These are phyloP conservation scores for Clathrus columnatus DNA, from an alignment of 768 basidiomycete genomes.

Conservation along the genomic window DNA sequence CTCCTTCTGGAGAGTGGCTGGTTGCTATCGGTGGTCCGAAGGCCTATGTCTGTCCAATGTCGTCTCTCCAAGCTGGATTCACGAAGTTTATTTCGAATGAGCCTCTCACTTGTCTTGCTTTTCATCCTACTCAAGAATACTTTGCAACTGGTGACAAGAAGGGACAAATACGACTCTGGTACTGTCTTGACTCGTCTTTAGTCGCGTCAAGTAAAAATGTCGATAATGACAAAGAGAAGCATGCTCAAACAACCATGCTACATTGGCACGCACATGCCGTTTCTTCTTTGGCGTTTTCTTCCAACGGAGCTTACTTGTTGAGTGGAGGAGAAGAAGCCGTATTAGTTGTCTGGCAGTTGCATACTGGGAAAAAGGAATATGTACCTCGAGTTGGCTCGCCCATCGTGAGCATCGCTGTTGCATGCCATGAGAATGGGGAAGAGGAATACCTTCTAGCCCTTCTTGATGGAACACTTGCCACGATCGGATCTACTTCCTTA, in stretches of 20 bases:
- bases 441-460: constrained; percentile 86
- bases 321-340: constrained; percentile 95
- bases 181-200: constrained; percentile 64
- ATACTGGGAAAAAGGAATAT: constrained; percentile 82
- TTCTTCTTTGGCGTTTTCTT: constrained; percentile 74
- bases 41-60: constrained; percentile 60
- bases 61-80: constrained; percentile 55
- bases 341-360: constrained; percentile 94
- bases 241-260: constrained; percentile 72
- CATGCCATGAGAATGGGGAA: constrained; percentile 38
- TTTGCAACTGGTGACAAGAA: constrained; percentile 90
- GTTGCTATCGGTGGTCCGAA: constrained; percentile 69
- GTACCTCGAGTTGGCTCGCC: constrained; percentile 88
- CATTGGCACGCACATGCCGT: constrained; percentile 99
- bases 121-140: constrained; percentile 85
- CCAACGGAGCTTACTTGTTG: constrained; percentile 85
- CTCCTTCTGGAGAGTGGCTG: constrained; percentile 70
- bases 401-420: constrained; percentile 58
- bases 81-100: constrained; percentile 80
- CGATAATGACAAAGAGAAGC: constrained; percentile 52
- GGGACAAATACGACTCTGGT: constrained; percentile 86
- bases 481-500: constrained; percentile 63
- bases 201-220: constrained; percentile 17
- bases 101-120: constrained; percentile 70
- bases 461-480: constrained; percentile 70